phyloP scores from a whole-genome alignment of 1,284 basidiomycete species.

The Malassezia obtusa region DNA sequence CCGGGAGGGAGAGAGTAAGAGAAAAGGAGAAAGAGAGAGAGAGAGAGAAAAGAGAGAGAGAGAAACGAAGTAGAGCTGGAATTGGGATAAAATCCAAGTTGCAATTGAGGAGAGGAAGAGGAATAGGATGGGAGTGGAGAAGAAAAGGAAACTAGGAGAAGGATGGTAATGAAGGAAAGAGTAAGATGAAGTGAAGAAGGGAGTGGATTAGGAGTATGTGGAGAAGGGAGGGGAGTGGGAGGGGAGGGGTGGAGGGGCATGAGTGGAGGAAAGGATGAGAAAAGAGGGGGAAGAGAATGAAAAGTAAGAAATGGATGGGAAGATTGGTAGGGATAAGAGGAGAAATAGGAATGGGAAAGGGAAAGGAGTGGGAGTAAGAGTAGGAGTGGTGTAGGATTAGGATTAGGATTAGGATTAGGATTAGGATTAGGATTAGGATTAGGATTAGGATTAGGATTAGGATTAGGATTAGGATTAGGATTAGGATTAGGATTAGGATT shows the following conservation, averaged over 20 bases:
- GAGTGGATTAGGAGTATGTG: background rate
- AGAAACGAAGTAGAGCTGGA: no score
- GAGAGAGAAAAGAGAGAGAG: no score
- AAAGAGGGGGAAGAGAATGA: background rate
- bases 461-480: conserved; percentile 5
- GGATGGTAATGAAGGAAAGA: background rate
- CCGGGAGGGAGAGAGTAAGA: no score
- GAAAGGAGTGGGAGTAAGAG: background rate
- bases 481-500: conserved; percentile 5
- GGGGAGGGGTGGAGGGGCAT: background rate
- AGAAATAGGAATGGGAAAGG: conserved; percentile 1
- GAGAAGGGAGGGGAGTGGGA: no score
- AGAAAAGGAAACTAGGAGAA: background rate
- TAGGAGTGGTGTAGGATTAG: background rate
- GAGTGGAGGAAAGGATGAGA: background rate
- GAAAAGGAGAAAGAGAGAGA: no score
- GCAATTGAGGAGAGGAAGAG: background rate
- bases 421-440: conserved; percentile 3
- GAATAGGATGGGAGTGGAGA: background rate
- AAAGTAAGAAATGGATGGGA: background rate
- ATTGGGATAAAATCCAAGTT: no score
- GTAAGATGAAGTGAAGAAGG: background rate
- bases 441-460: conserved; percentile 5
- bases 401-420: conserved; percentile 3
- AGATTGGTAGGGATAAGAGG: background rate